Conservation (phyloP, 2,329 filamentous ascomycete species). For the Claviceps humidiphila region DNA sequence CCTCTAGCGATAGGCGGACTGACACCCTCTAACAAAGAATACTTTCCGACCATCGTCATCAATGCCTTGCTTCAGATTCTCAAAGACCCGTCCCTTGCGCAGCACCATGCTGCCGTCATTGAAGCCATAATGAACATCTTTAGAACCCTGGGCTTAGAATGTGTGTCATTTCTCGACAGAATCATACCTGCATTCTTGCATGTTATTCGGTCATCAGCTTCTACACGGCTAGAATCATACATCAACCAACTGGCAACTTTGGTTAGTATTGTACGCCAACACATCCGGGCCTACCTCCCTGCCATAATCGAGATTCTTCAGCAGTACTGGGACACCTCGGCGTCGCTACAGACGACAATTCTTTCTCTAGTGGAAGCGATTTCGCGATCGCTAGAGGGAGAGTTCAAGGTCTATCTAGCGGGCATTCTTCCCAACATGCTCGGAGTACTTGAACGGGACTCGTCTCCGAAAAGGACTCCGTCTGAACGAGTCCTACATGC, state of each 20-base stretch:
- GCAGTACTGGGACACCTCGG: slow-evolving; percentile 77
- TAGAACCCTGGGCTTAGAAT: slow-evolving; percentile 88
- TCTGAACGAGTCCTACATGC: slow-evolving; percentile 89
- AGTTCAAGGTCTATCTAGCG: slow-evolving; percentile 95
- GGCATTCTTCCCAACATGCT: slow-evolving; percentile 86
- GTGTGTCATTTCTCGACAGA: slow-evolving; percentile 83
- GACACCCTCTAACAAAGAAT: slow-evolving; percentile 93
- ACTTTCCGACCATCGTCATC: slow-evolving; percentile 96
- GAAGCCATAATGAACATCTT: slow-evolving; percentile 99
- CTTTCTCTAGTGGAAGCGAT: slow-evolving; percentile 87
- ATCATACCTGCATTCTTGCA: slow-evolving; percentile 89
- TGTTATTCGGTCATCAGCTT: slow-evolving; percentile 72
- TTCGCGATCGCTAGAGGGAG: slow-evolving; percentile 82
- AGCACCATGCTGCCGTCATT: slow-evolving; percentile 87
- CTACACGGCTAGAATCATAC: slow-evolving; percentile 77
- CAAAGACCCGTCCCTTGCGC: slow-evolving; percentile 76
- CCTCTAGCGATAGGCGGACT: slow-evolving; percentile 96
- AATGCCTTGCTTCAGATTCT: slow-evolving; percentile 87
- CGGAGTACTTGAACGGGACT: slow-evolving; percentile 79
- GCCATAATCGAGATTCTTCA: slow-evolving; percentile 77
- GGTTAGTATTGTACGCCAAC: slow-evolving; percentile 89
- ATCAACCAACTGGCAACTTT: slow-evolving; percentile 93
- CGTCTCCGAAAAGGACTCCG: slow-evolving; percentile 58
- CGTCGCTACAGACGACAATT: slow-evolving; percentile 79
- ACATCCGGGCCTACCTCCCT: slow-evolving; percentile 81